Base-by-base conservation (phyloP, 2,329 filamentous ascomycete genomes). In the Lasiodiplodia theobromae region DNA sequence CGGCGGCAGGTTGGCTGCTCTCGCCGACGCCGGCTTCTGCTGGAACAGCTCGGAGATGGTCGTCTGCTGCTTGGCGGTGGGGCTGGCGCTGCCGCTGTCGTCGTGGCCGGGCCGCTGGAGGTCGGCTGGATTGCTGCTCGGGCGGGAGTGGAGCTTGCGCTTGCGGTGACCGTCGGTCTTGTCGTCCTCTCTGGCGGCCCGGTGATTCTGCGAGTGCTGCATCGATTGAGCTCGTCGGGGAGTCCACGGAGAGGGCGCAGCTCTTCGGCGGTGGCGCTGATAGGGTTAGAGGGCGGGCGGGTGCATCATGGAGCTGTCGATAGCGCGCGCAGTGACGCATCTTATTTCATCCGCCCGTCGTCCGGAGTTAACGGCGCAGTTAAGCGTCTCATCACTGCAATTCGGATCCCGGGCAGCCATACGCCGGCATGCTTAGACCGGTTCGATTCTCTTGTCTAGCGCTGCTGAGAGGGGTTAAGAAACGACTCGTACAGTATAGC, bases 21-120 rank as follows among this genome's bases (percentile, higher is more conserved):
- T 68, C 66, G 65, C 72, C 70, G 47, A 68, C 70, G 69, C 75
- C 69, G 68, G 73, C 75, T 70, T 73, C 73, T 58, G 73, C 67
- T 76, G 73, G 71, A 85, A 80, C 63, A 84, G 76, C 66, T 83
- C 79, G 44, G 81, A 81, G 69, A 84, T 82, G 53, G 78, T 76
- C 72, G 78, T 76, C 72, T 83, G 82, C 66, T 78, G 76, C 37
- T 73, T 64, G 54, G 62, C 31, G 62, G 54, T 54, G 53, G 44
- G 18, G 54, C n/a, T 57, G 51, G 34, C 14, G 66, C 21, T 68
- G 52, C 37, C 37, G 63, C 21, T 64, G 52, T 53, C 44, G 58
- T 57, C 54, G 18, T 10, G 34, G 63, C n/a, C 52, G 57, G 40
- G 25, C 28, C 54, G 49, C 31, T 31, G 49, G n/a, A 34, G 40